Percentiles rank a stretch among this genome's conserved stretches.
Evolutionary conservation across 2,329 filamentous ascomycete genomes (phyloP).

Genomic region (Colletotrichum chlorophyti): DNA sequence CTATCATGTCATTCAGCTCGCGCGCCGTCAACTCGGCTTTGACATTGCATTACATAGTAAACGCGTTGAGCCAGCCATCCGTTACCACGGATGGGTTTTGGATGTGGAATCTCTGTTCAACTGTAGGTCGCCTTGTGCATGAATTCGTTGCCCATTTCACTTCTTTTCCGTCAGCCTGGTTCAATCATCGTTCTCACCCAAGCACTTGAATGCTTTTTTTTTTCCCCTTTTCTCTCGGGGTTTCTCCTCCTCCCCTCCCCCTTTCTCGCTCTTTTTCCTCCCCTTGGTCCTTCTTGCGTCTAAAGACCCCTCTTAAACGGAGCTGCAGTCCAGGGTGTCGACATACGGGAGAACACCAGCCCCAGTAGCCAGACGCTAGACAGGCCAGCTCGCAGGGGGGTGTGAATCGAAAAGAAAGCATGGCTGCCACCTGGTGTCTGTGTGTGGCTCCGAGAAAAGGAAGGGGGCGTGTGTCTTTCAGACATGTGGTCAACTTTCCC

Average conservation of each 20-base stretch:
- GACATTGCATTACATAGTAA: conserved; percentile 31
- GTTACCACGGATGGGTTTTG: conserved; percentile 33
- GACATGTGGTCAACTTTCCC: conserved; percentile 26
- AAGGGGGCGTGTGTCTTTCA: conserved; percentile 26
- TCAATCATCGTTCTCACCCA: conserved; percentile 44
- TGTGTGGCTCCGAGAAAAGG: conserved; percentile 12
- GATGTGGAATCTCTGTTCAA: conserved; percentile 28
- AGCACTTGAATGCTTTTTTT: conserved; percentile 36
- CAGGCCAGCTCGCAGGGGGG: conserved; percentile 13
- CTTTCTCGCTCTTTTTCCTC: conserved; percentile 5
- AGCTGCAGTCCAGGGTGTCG: conserved; percentile 15
- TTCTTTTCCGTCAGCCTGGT: conserved; percentile 39
- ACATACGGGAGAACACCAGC: conserved; percentile 25
- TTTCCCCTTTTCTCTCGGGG: too few relatives aligned
- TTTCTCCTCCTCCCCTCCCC: conserved; percentile 11
- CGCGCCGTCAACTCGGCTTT: conserved; percentile 13
- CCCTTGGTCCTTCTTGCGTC: not conserved
- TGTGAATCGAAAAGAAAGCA: conserved; percentile 26
- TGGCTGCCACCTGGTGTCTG: conserved; percentile 27
- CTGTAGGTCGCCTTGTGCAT: too few relatives aligned
- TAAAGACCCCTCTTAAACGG: conserved; percentile 15
- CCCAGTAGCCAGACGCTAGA: conserved; percentile 19
- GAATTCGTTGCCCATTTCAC: conserved; percentile 51
- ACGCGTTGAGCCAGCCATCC: conserved; percentile 37
- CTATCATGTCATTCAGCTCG: conserved; percentile 19